These are phyloP conservation scores for Citrullus amarus DNA, from an alignment of 306 rosid species.

Conservation along the genomic window DNA sequence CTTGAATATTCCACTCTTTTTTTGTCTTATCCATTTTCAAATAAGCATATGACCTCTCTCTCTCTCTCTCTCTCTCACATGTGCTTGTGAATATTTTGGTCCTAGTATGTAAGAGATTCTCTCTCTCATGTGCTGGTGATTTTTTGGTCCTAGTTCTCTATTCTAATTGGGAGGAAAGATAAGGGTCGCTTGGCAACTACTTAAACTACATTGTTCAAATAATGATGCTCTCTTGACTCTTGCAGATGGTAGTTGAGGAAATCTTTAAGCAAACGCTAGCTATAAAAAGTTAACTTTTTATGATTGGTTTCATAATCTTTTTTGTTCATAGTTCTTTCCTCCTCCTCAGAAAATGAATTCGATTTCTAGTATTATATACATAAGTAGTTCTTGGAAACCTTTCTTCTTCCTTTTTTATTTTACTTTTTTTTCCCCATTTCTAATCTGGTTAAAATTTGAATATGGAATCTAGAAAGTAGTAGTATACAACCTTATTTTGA, in stretches of 20 bases:
- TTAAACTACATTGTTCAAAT: not conserved
- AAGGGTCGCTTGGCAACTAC: constrained; percentile 1
- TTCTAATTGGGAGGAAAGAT: not conserved
- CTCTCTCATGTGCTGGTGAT: not conserved
- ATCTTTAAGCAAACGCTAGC: constrained; percentile 1
- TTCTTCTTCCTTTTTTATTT: not conserved
- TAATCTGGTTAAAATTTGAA: not conserved
- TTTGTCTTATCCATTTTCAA: not conserved
- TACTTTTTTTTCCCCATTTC: not conserved
- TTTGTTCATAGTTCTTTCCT: not conserved
- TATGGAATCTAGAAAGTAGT: not conserved
- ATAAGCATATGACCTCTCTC: not conserved
- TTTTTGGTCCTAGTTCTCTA: not conserved
- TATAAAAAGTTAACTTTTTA: not conserved
- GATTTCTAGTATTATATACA: too few species aligned
- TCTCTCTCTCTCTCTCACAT: not conserved
- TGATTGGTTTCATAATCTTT: not conserved
- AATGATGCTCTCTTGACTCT: not conserved
- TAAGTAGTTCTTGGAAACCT: not conserved
- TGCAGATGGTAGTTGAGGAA: not conserved
- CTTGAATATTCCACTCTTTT: not conserved
- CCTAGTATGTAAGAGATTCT: not conserved
- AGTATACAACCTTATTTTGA: not conserved
- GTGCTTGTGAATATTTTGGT: not conserved
- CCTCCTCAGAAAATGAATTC: not conserved